phyloP scores from a whole-genome alignment of 129 eudicot species.

The Calendula officinalis region DNA sequence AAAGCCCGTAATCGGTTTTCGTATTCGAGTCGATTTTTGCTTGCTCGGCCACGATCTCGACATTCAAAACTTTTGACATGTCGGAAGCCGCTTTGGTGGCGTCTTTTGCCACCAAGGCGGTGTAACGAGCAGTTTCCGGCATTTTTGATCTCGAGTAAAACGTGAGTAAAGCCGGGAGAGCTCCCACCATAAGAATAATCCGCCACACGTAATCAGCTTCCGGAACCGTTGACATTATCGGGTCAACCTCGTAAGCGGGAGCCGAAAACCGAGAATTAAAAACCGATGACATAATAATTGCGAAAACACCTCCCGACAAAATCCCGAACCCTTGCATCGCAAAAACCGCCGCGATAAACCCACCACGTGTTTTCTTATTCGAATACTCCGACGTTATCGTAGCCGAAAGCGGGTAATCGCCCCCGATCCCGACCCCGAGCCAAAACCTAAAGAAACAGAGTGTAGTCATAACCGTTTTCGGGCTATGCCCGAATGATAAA shows the following conservation, averaged over 20 bases:
- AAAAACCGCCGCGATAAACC: slow-evolving; percentile 41
- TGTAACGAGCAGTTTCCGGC: slow-evolving; percentile 46
- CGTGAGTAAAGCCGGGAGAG: slow-evolving; percentile 40
- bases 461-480: slow-evolving; percentile 50
- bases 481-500: slow-evolving; percentile 45
- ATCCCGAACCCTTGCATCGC: slow-evolving; percentile 50
- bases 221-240: slow-evolving; percentile 31
- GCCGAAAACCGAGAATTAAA: slow-evolving; percentile 25
- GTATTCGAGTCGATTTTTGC: not conserved
- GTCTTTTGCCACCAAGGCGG: slow-evolving; percentile 39
- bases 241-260: slow-evolving; percentile 35
- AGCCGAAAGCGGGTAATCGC: slow-evolving; percentile 61
- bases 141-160: slow-evolving; percentile 40
- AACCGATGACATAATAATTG: slow-evolving; percentile 32
- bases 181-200: slow-evolving; percentile 41
- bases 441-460: slow-evolving; percentile 61
- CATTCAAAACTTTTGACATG: slow-evolving; percentile 37
- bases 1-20: slow-evolving; percentile 19
- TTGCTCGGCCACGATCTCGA: slow-evolving; percentile 32
- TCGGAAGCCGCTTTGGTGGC: slow-evolving; percentile 37
- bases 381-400: slow-evolving; percentile 54
- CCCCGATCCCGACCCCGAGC: slow-evolving; percentile 65
- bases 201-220: slow-evolving; percentile 44
- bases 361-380: slow-evolving; percentile 42
- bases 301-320: slow-evolving; percentile 31